phyloP scores from a whole-genome alignment of 2,329 filamentous ascomycete species.

The Pochonia chlamydosporia region DNA sequence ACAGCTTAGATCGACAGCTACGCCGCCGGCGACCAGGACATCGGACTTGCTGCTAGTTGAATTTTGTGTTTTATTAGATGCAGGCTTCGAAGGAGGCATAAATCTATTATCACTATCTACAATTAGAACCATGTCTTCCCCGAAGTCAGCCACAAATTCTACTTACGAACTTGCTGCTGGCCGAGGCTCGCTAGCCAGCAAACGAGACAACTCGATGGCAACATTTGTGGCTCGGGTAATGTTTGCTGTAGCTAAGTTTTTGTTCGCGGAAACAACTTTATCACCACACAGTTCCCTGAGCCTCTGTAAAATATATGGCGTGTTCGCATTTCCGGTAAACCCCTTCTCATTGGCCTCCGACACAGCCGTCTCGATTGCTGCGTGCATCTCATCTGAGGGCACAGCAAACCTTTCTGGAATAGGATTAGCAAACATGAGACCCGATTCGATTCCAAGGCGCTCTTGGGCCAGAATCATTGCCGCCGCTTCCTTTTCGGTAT shows the following conservation, averaged over 20 bases:
- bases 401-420: conserved; percentile 68
- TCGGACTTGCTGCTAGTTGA: conserved; percentile 37
- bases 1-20: conserved; percentile 83
- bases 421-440: conserved; percentile 84
- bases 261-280: conserved; percentile 69
- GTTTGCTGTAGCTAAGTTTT: conserved; percentile 51
- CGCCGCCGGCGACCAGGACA: conserved; percentile 83
- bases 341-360: conserved; percentile 58
- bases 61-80: background rate
- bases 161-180: conserved; percentile 31
- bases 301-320: conserved; percentile 73
- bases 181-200: conserved; percentile 28
- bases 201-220: conserved; percentile 45
- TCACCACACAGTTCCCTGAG: conserved; percentile 74
- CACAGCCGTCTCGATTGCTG: conserved; percentile 62
- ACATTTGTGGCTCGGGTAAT: conserved; percentile 49
- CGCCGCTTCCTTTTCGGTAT: conserved; percentile 75
- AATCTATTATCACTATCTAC: conserved; percentile 25
- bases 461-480: conserved; percentile 81
- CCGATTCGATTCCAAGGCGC: conserved; percentile 65
- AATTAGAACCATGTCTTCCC: conserved; percentile 25
- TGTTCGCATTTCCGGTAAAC: conserved; percentile 69
- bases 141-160: conserved; percentile 14
- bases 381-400: conserved; percentile 63
- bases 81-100: background rate